Percentiles rank a stretch among this genome's conserved stretches.
Conservation (phyloP, 768 basidiomycete species). For the Cubamyces sp. region DNA sequence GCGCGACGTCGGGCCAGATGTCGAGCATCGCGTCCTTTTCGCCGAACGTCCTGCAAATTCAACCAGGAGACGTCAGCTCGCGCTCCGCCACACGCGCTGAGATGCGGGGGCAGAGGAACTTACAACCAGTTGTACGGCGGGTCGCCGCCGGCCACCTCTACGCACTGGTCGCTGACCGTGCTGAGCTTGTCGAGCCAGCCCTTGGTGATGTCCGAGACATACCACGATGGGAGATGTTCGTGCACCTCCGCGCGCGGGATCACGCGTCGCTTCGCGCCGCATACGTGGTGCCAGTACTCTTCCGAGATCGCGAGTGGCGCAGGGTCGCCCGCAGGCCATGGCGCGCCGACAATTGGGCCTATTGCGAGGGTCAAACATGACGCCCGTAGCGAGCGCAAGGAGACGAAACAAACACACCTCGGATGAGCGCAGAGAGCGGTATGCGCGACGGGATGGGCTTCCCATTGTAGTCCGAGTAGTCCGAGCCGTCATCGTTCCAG, state of each 20-base stretch:
- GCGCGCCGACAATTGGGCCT: constrained; percentile 48
- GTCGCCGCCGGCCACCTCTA: constrained; percentile 37
- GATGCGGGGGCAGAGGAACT: background rate
- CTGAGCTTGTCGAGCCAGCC: constrained; percentile 44
- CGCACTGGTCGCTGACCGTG: constrained; percentile 42
- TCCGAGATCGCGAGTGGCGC: constrained; percentile 41
- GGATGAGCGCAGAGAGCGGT: constrained; percentile 56
- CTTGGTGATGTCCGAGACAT: constrained; percentile 39
- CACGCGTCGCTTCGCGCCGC: constrained; percentile 38
- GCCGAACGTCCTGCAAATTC: constrained; percentile 16
- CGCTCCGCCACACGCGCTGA: too few species aligned
- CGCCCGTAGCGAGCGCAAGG: background rate
- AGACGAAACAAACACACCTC: constrained; percentile 35
- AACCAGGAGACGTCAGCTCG: too few species aligned
- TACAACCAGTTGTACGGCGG: constrained; percentile 44
- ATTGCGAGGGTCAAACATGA: background rate
- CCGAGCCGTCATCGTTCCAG: constrained; percentile 48
- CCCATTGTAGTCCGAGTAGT: constrained; percentile 51
- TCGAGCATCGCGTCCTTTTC: constrained; percentile 20
- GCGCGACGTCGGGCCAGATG: constrained; percentile 19
- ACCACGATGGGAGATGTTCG: constrained; percentile 34
- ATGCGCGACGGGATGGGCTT: constrained; percentile 55
- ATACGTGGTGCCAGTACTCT: constrained; percentile 44
- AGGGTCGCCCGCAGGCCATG: constrained; percentile 38
- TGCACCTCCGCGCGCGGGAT: constrained; percentile 33